Percentiles rank a stretch among this genome's conserved stretches.
These are phyloP conservation scores for Pichia sp. DNA, from an alignment of 1,139 yeast genomes.

Conservation along the genomic window DNA sequence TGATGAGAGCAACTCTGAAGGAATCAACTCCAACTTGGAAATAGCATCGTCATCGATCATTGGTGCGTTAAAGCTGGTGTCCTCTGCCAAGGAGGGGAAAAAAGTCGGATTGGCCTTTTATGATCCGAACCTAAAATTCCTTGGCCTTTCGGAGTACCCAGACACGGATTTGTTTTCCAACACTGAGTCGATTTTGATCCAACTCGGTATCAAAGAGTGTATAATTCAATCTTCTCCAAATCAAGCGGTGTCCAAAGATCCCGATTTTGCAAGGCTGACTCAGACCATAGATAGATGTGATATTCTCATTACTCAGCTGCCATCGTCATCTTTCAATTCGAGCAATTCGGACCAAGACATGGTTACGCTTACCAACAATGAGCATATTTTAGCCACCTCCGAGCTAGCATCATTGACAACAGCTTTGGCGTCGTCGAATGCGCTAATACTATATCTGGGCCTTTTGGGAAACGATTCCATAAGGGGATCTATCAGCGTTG, in stretches of 20 bases:
- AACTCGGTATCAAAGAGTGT: conserved; percentile 84
- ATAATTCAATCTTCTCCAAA: conserved; percentile 41
- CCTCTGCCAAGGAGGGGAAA: conserved; percentile 40
- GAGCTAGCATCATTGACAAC: conserved; percentile 36
- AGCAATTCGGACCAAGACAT: conserved; percentile 74
- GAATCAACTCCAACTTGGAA: conserved; percentile 39
- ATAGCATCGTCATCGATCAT: conserved; percentile 57
- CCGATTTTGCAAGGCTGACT: conserved; percentile 43
- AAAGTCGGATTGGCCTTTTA: conserved; percentile 74
- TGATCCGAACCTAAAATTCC: conserved; percentile 62
- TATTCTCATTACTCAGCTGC: conserved; percentile 60
- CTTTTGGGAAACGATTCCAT: conserved; percentile 52
- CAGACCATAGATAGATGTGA: conserved; percentile 73
- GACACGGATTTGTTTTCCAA: conserved; percentile 88
- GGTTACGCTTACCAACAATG: conserved; percentile 54
- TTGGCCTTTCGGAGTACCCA: conserved; percentile 74
- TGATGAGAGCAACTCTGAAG: conserved; percentile 1
- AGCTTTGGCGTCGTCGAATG: conserved; percentile 52
- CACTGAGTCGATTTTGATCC: conserved; percentile 78
- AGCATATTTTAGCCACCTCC: conserved; percentile 58
- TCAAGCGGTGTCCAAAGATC: conserved; percentile 39
- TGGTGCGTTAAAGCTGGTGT: conserved; percentile 60
- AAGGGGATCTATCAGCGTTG: conserved; percentile 51
- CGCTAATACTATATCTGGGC: conserved; percentile 61
- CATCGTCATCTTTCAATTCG: conserved; percentile 51